These are phyloP conservation scores for Phalaenopsis hybrid DNA, from an alignment of 116 monocot genomes.

Conservation along the genomic window DNA sequence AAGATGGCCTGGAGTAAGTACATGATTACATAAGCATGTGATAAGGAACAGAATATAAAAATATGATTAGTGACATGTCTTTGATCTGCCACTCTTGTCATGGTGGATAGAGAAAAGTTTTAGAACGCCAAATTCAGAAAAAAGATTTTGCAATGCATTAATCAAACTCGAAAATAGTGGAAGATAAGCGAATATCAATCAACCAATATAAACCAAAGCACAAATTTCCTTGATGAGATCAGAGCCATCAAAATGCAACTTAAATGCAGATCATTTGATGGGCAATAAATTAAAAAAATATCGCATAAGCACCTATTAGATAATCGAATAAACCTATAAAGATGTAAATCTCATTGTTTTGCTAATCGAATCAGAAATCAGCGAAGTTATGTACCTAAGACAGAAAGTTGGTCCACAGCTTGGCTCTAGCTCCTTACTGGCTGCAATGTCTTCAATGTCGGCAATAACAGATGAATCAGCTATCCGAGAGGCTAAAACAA, in stretches of 20 bases:
- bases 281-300: not conserved
- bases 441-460: too few relatives aligned
- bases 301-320: not conserved
- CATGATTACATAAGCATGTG: not conserved
- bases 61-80: slow-evolving; percentile 33
- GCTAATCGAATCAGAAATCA: too few relatives aligned
- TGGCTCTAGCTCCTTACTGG: too few relatives aligned
- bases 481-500: too few relatives aligned
- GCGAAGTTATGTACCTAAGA: too few relatives aligned
- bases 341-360: too few relatives aligned
- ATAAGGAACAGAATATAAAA: not conserved
- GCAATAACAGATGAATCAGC: too few relatives aligned
- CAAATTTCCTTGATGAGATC: too few relatives aligned
- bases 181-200: not conserved
- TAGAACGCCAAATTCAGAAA: slow-evolving; percentile 87
- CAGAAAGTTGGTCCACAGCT: too few relatives aligned
- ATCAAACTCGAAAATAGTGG: not conserved
- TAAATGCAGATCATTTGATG: not conserved
- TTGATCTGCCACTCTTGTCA: slow-evolving; percentile 92
- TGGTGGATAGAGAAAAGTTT: slow-evolving; percentile 70
- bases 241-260: too few relatives aligned
- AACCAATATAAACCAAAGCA: not conserved
- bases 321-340: not conserved
- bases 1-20: not conserved
- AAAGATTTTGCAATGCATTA: slow-evolving; percentile 54